phyloP scores from a whole-genome alignment of 2,329 filamentous ascomycete genomes.

The Talaromyces sp. region DNA sequence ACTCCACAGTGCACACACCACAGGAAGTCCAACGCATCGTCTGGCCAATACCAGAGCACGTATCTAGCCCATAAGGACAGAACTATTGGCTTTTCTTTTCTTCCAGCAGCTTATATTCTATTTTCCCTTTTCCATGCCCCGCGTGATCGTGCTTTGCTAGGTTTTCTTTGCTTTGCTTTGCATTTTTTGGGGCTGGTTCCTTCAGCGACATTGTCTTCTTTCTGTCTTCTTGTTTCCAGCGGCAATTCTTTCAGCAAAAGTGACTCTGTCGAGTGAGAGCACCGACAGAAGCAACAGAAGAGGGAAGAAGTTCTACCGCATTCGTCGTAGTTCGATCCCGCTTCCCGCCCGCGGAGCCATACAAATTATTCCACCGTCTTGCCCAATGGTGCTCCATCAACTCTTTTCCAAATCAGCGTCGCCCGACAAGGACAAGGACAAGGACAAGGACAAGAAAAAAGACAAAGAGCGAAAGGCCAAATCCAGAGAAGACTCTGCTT shows the following conservation, averaged over 20 bases:
- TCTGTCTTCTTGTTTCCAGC: not conserved
- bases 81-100: slow-evolving; percentile 9
- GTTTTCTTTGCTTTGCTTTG: slow-evolving; percentile 5
- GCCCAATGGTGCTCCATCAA: slow-evolving; percentile 39
- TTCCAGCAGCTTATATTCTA: slow-evolving; percentile 4
- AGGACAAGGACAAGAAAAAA: slow-evolving; percentile 26
- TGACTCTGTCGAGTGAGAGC: not conserved
- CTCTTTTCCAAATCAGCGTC: slow-evolving; percentile 38
- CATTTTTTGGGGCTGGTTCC: slow-evolving; percentile 6
- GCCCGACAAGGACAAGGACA: slow-evolving; percentile 25
- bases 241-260: not conserved
- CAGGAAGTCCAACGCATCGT: slow-evolving; percentile 11
- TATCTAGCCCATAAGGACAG: not conserved
- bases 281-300: slow-evolving; percentile 1
- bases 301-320: slow-evolving; percentile 35
- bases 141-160: slow-evolving; percentile 18
- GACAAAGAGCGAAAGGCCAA: slow-evolving; percentile 22
- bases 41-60: slow-evolving; percentile 4
- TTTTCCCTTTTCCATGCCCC: slow-evolving; percentile 19
- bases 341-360: slow-evolving; percentile 24
- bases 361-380: slow-evolving; percentile 1
- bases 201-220: not conserved
- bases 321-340: slow-evolving; percentile 40
- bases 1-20: slow-evolving; percentile 15
- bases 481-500: slow-evolving; percentile 1